Evolutionary conservation across 2,329 filamentous ascomycete genomes (phyloP), one percentile per base, ranked within the genome.

Genomic region (Colletotrichum limetticola): DNA sequence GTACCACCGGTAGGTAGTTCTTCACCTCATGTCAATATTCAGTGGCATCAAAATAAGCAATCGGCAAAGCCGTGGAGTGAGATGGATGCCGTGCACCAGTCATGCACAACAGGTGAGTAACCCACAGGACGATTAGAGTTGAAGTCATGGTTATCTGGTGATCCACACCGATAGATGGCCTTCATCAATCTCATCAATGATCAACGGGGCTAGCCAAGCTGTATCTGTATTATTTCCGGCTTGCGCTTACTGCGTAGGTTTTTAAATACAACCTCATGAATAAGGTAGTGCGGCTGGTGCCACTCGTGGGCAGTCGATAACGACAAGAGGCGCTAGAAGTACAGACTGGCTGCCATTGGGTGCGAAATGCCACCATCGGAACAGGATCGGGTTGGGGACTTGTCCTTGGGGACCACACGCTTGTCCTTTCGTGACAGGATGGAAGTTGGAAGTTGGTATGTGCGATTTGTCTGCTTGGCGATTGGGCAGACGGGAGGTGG

Each of bases 61-160:
- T n/a, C 8, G 0, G 42, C 8, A 49, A 49, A 49, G 7, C 9
- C 16, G 42, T 49, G 42, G 4, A 49, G 42, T 26, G 52, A 55
- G 52, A 35, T 35, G 32, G 14, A 16, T 55, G 52, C 2, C 19
- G n/a, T 49, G 11, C 42, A 32, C 9, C 49, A 26, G 61, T 12
- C 53, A 55, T 37, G 46, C 52, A 59, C 14, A 49, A 9, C 42
- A n/a, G 22, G 37, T 8, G 37, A 42, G 37, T 7, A 42, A 42
- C 37, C 19, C 61, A 53, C 9, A 63, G 19, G n/a, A 56, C 28
- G 49, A 35, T 64, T 70, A 70, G 30, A 65, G 59, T 69, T 72
- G 66, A 72, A 64, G 62, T 72, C 70, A 72, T 64, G 60, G 59
- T 72, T 72, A 72, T 64, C 70, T 42, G 52, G 46, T 26, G 52